phyloP scores from a whole-genome alignment of 768 basidiomycete species.

The Boletus bicolor region DNA sequence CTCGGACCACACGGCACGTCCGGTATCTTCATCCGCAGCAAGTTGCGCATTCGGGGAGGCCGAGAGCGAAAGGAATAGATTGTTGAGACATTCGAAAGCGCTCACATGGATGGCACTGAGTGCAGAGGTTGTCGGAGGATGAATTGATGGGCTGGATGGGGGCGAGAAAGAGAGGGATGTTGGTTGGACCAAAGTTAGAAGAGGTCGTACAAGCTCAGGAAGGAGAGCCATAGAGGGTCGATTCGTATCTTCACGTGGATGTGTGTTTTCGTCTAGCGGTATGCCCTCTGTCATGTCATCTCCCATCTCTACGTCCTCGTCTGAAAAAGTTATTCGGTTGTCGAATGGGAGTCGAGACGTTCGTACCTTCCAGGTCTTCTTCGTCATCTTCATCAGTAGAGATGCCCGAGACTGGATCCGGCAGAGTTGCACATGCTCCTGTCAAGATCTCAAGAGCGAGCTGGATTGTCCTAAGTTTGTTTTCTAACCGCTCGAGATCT shows the following conservation, averaged over 20 bases:
- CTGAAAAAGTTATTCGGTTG: slow-evolving; percentile 37
- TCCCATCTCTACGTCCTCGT: slow-evolving; percentile 40
- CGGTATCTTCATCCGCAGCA: slow-evolving; percentile 46
- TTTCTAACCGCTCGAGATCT: slow-evolving; percentile 72
- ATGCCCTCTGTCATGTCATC: slow-evolving; percentile 28
- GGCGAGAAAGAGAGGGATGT: slow-evolving; percentile 83
- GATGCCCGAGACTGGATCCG: slow-evolving; percentile 58
- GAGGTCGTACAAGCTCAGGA: slow-evolving; percentile 61
- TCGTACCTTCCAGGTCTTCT: slow-evolving; percentile 37
- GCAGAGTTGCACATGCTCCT: slow-evolving; percentile 81
- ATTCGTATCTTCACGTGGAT: slow-evolving; percentile 22
- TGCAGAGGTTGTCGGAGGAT: slow-evolving; percentile 86
- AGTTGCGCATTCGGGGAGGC: slow-evolving; percentile 42
- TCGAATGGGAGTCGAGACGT: slow-evolving; percentile 4
- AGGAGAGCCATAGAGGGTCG: slow-evolving; percentile 39
- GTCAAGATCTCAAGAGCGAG: slow-evolving; percentile 88
- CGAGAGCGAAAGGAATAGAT: slow-evolving; percentile 76
- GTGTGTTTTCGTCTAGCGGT: slow-evolving; percentile 21
- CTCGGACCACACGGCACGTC: slow-evolving; percentile 57
- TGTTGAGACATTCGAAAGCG: slow-evolving; percentile 87
- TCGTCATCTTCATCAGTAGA: slow-evolving; percentile 33
- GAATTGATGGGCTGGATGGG: slow-evolving; percentile 59
- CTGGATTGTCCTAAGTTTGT: slow-evolving; percentile 66
- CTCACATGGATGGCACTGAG: slow-evolving; percentile 80
- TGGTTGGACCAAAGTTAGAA: slow-evolving; percentile 68